These are phyloP conservation scores for Claviceps spartinae DNA, from an alignment of 2,329 filamentous ascomycete genomes.

Conservation along the genomic window DNA sequence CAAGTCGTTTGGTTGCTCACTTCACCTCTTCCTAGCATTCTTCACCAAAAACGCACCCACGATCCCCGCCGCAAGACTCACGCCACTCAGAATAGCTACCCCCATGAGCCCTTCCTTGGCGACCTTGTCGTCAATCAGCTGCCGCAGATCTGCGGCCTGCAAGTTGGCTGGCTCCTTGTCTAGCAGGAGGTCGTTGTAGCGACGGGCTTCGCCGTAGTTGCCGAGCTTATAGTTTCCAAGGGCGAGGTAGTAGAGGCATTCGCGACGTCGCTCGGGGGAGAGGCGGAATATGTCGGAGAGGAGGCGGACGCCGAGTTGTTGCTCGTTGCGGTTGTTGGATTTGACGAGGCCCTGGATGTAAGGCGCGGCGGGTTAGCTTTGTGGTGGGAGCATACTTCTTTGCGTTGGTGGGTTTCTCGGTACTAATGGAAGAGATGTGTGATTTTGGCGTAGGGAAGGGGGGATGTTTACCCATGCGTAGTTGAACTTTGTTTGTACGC, in stretches of 20 bases:
- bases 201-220: constrained; percentile 87
- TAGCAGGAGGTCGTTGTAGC: constrained; percentile 86
- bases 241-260: constrained; percentile 96
- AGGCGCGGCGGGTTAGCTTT: background rate
- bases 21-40: constrained; percentile 49
- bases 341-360: constrained; percentile 74
- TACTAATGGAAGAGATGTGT: background rate
- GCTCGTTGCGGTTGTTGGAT: constrained; percentile 68
- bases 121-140: constrained; percentile 90
- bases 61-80: constrained; percentile 86
- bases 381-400: background rate
- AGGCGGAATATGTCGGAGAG: constrained; percentile 94
- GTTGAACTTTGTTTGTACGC: constrained; percentile 98
- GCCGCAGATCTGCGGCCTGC: constrained; percentile 74
- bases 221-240: constrained; percentile 97
- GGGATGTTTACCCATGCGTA: constrained; percentile 70
- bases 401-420: background rate
- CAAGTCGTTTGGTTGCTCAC: background rate
- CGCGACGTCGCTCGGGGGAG: constrained; percentile 80
- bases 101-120: constrained; percentile 88
- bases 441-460: background rate
- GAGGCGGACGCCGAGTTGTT: constrained; percentile 86
- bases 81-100: constrained; percentile 84
- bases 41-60: constrained; percentile 77
- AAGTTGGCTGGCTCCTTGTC: constrained; percentile 86